Percentiles rank a stretch among this genome's conserved stretches.
Conservation (phyloP, 1,284 basidiomycete genomes). For the Kwoniella shivajii region DNA sequence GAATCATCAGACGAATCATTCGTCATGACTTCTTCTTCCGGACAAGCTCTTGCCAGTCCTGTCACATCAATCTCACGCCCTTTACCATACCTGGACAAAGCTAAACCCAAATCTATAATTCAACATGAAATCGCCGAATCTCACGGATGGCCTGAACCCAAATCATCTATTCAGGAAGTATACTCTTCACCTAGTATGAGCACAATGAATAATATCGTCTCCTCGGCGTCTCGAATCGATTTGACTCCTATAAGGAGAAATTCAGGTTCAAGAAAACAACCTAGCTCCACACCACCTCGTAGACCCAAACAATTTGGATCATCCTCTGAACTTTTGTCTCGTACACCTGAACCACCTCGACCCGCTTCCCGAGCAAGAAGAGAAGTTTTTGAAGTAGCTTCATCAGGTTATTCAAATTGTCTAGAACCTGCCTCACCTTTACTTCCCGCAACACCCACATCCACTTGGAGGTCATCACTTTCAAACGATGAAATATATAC, state of each 20-base stretch:
- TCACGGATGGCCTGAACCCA: constrained; percentile 22
- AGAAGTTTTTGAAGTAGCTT: constrained; percentile 42
- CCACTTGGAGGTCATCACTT: constrained; percentile 40
- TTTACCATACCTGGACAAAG: background rate
- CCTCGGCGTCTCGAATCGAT: background rate
- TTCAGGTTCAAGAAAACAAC: constrained; percentile 10
- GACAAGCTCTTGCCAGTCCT: constrained; percentile 8
- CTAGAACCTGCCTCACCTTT: constrained; percentile 27
- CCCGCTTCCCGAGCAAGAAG: constrained; percentile 28
- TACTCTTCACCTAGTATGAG: background rate
- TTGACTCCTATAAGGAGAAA: constrained; percentile 12
- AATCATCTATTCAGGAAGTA: background rate
- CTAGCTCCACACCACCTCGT: constrained; percentile 25
- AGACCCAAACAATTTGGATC: constrained; percentile 19
- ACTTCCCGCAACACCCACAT: constrained; percentile 19
- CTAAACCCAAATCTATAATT: background rate
- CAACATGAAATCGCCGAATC: constrained; percentile 9
- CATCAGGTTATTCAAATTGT: constrained; percentile 42
- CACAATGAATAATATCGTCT: background rate
- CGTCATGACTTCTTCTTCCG: constrained; percentile 13
- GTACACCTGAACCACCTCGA: constrained; percentile 34
- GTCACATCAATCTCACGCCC: constrained; percentile 8
- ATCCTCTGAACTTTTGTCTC: constrained; percentile 21
- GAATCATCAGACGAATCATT: constrained; percentile 4
- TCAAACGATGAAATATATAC: constrained; percentile 26